Conservation (phyloP, 2,329 filamentous ascomycete genomes). For the Colletotrichum incanum region DNA sequence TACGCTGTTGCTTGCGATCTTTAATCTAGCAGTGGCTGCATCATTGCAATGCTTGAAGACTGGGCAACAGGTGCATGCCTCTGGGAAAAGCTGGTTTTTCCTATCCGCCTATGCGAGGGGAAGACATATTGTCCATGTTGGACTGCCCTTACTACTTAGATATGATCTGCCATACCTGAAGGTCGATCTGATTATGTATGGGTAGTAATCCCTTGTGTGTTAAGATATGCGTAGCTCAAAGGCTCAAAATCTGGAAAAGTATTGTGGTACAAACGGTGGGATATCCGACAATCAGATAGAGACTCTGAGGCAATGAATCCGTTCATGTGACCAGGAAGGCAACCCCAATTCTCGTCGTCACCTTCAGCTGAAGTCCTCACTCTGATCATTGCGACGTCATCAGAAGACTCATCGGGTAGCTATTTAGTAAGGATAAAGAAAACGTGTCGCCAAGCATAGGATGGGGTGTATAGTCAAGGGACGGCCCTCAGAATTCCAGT, state of each 20-base stretch:
- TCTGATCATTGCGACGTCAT: background rate
- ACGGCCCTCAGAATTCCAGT: constrained; percentile 20
- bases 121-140: too few species aligned
- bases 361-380: background rate
- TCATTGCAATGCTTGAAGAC: too few species aligned
- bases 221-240: background rate
- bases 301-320: background rate
- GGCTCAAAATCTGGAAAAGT: background rate
- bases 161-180: too few species aligned
- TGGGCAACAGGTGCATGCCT: too few species aligned
- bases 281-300: too few species aligned
- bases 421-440: constrained; percentile 1
- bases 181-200: too few species aligned
- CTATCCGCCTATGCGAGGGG: too few species aligned
- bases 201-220: too few species aligned
- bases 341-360: background rate
- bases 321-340: background rate
- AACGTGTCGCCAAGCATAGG: constrained; percentile 9
- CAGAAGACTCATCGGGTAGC: background rate
- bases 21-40: too few species aligned
- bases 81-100: too few species aligned
- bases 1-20: too few species aligned
- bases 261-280: background rate
- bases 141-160: too few species aligned
- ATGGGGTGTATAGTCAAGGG: constrained; percentile 11